Evolutionary conservation across 768 basidiomycete species (phyloP).

Genomic region (Coprinopsis sp.): DNA sequence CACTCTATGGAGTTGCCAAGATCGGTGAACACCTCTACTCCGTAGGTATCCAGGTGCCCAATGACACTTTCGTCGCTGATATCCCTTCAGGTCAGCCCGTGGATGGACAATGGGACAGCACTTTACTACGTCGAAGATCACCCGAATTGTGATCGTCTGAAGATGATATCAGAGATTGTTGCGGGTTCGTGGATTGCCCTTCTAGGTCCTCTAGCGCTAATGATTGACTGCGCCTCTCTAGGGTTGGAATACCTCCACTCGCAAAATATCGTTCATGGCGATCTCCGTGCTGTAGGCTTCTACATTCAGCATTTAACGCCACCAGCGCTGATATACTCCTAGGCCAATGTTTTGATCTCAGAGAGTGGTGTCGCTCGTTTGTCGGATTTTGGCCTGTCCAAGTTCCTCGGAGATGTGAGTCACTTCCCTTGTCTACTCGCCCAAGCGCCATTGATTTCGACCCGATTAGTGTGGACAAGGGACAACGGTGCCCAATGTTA

Average conservation of each 20-base stretch:
- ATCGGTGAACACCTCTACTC: conserved; percentile 30
- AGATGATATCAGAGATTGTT: conserved; percentile 34
- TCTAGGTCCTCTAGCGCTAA: neutral
- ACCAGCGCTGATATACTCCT: neutral
- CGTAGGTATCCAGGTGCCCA: conserved; percentile 17
- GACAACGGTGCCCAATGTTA: conserved; percentile 21
- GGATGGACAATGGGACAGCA: conserved; percentile 40
- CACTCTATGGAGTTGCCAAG: conserved; percentile 34
- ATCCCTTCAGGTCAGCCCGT: conserved; percentile 37
- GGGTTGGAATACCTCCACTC: conserved; percentile 39
- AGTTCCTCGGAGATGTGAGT: conserved; percentile 33
- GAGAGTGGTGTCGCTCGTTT: conserved; percentile 34
- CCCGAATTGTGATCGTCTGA: conserved; percentile 30
- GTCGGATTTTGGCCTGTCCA: conserved; percentile 43
- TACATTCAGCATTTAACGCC: neutral
- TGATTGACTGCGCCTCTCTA: conserved; percentile 8
- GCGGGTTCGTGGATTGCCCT: conserved; percentile 22
- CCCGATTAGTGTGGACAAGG: conserved; percentile 24
- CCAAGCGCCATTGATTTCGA: neutral
- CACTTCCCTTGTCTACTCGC: neutral
- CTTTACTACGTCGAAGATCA: conserved; percentile 28
- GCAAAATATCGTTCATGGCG: conserved; percentile 36
- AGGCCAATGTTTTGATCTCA: conserved; percentile 44
- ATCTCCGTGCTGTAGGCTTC: conserved; percentile 34
- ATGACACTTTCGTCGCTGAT: conserved; percentile 2